Percentiles rank a stretch among this genome's conserved stretches.
Evolutionary conservation across 345 rosid genomes (phyloP).

Genomic region (Arabis alpina): DNA sequence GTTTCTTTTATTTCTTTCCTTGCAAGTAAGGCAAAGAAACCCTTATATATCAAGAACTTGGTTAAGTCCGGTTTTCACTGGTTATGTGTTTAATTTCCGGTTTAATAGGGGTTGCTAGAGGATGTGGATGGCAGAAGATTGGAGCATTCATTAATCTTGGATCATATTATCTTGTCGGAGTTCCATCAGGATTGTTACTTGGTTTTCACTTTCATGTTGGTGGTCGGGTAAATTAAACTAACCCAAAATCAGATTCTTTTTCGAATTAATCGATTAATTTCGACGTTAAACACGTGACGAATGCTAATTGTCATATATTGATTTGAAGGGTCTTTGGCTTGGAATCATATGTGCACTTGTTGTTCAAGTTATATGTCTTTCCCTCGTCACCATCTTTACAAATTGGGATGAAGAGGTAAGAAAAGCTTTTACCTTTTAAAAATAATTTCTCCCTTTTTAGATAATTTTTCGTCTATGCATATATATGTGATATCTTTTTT

Average conservation of each 20-base stretch:
- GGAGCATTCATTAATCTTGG: conserved; percentile 56
- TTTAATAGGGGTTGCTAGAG: conserved; percentile 55
- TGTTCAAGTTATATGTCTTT: conserved; percentile 44
- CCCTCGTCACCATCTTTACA: conserved; percentile 28
- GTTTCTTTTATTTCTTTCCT: conserved; percentile 29
- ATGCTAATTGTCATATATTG: neutral
- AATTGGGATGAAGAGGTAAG: conserved; percentile 45
- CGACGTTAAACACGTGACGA: neutral
- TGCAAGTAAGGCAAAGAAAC: conserved; percentile 12
- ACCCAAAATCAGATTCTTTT: neutral
- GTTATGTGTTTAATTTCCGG: neutral
- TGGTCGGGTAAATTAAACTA: conserved; percentile 40
- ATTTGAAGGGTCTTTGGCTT: conserved; percentile 43
- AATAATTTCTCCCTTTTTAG: neutral
- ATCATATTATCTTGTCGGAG: conserved; percentile 53
- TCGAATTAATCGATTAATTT: neutral
- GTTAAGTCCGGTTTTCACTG: conserved; percentile 15
- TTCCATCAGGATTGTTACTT: conserved; percentile 48
- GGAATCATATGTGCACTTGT: conserved; percentile 56
- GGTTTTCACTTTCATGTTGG: conserved; percentile 48
- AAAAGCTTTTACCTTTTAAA: neutral
- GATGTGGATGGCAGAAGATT: conserved; percentile 61
- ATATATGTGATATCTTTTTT: neutral
- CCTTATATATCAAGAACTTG: neutral
- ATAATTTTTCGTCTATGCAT: neutral